Evolutionary conservation across 768 basidiomycete species (phyloP).

Genomic region (Lentinus brumalis): DNA sequence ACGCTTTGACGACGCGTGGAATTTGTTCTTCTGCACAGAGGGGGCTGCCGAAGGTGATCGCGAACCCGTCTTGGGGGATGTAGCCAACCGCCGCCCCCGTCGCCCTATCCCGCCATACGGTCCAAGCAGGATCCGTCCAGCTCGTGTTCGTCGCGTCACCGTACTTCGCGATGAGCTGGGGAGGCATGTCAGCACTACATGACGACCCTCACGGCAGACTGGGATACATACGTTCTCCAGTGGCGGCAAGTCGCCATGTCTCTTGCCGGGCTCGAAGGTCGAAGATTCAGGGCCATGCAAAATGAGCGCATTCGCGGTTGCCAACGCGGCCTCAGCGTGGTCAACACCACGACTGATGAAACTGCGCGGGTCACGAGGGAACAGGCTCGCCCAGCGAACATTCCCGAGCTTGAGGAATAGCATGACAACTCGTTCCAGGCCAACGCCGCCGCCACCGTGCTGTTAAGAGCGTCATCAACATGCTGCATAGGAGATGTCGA

Average conservation of each 20-base stretch:
- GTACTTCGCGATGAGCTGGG: slow-evolving; percentile 57
- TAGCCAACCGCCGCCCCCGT: slow-evolving; percentile 67
- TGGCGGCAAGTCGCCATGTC: slow-evolving; percentile 32
- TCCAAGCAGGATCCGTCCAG: slow-evolving; percentile 62
- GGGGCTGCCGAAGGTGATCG: slow-evolving; percentile 68
- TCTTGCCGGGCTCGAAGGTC: slow-evolving; percentile 28
- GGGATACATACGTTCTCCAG: slow-evolving; percentile 31
- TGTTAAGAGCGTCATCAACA: neutral
- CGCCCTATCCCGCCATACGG: slow-evolving; percentile 50
- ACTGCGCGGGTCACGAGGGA: slow-evolving; percentile 96
- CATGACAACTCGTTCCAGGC: slow-evolving; percentile 94
- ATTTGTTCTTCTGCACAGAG: slow-evolving; percentile 43
- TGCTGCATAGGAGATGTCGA: too few relatives aligned
- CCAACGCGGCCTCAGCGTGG: slow-evolving; percentile 25
- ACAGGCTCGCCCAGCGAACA: slow-evolving; percentile 86
- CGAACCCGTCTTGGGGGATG: slow-evolving; percentile 51
- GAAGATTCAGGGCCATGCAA: slow-evolving; percentile 31
- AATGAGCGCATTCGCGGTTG: slow-evolving; percentile 27
- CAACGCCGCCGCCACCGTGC: slow-evolving; percentile 96
- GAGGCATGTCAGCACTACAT: neutral
- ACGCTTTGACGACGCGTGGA: slow-evolving; percentile 48
- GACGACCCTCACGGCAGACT: neutral
- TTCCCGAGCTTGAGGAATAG: slow-evolving; percentile 95
- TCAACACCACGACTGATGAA: slow-evolving; percentile 42
- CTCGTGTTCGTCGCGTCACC: slow-evolving; percentile 71